These are phyloP conservation scores for button mushroom (Agaricus bisporus) DNA, from an alignment of 768 basidiomycete species.

Conservation along the genomic window DNA sequence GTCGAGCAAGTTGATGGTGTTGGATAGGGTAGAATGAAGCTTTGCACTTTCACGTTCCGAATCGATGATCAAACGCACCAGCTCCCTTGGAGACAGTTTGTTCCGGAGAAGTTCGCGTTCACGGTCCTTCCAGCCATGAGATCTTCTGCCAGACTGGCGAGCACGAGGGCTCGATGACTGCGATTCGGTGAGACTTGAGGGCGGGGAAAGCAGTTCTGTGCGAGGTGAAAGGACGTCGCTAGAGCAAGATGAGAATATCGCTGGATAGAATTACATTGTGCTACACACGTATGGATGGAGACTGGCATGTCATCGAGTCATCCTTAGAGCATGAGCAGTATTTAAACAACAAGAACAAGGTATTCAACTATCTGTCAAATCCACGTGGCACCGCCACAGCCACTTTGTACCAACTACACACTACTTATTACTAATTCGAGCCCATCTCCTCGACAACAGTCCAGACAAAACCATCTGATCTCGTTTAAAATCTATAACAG, in stretches of 20 bases:
- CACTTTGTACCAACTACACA: no score
- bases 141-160: neutral
- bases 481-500: no score
- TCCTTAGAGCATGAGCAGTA: neutral
- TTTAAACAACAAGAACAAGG: neutral
- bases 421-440: no score
- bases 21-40: slow-evolving; percentile 28
- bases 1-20: slow-evolving; percentile 28
- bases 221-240: slow-evolving; percentile 15
- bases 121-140: slow-evolving; percentile 5
- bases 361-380: neutral
- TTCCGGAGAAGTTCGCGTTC: slow-evolving; percentile 17
- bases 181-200: neutral
- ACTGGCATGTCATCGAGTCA: slow-evolving; percentile 4
- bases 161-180: no score
- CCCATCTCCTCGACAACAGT: neutral
- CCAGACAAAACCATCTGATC: no score
- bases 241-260: neutral
- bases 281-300: neutral
- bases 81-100: slow-evolving; percentile 20
- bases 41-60: slow-evolving; percentile 28
- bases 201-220: slow-evolving; percentile 18
- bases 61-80: slow-evolving; percentile 24
- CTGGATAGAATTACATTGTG: neutral
- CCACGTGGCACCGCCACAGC: neutral